A percentile compares a stretch with the other conserved stretches of the same genome.
Evolutionary conservation across 1,284 basidiomycete species (phyloP).

Genomic region (Cryptococcus deneoformans): DNA sequence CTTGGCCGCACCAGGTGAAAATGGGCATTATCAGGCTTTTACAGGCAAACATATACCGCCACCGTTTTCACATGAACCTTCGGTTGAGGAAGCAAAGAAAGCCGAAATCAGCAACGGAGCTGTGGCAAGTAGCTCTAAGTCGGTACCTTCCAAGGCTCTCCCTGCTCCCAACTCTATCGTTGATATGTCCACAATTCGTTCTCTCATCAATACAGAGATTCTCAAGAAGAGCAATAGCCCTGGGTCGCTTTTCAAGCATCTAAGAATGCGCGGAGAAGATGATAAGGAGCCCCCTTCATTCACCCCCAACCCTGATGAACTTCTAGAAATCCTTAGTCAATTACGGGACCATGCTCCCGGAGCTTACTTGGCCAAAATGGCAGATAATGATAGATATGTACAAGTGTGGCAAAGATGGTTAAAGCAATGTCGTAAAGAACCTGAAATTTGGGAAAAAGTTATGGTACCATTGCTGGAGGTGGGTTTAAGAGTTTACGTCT

Average conservation of each 20-base stretch:
- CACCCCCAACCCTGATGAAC: constrained; percentile 18
- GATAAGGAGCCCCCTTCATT: constrained; percentile 16
- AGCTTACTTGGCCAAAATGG: constrained; percentile 28
- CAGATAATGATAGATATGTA: constrained; percentile 23
- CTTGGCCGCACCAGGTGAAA: no score
- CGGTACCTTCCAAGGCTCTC: background rate
- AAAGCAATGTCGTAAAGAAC: constrained; percentile 17
- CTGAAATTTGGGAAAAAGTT: constrained; percentile 23
- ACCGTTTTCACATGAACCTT: no score
- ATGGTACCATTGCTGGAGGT: constrained; percentile 26
- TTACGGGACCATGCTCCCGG: constrained; percentile 21
- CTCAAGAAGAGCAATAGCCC: constrained; percentile 18
- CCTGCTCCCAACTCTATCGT: background rate
- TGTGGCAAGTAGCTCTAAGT: no score
- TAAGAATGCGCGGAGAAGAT: constrained; percentile 14
- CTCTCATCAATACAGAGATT: constrained; percentile 7
- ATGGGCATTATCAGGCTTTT: no score
- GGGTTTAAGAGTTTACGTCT: constrained; percentile 1
- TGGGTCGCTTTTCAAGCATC: constrained; percentile 22
- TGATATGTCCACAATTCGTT: constrained; percentile 10
- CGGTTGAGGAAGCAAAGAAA: no score
- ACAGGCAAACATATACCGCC: no score
- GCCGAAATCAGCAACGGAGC: no score
- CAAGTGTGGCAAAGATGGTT: constrained; percentile 25
- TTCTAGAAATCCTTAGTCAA: constrained; percentile 22